A percentile compares a stretch with the other conserved stretches of the same genome.
Evolutionary conservation across 306 rosid genomes (phyloP).

Genomic region (Canavalia gladiata): DNA sequence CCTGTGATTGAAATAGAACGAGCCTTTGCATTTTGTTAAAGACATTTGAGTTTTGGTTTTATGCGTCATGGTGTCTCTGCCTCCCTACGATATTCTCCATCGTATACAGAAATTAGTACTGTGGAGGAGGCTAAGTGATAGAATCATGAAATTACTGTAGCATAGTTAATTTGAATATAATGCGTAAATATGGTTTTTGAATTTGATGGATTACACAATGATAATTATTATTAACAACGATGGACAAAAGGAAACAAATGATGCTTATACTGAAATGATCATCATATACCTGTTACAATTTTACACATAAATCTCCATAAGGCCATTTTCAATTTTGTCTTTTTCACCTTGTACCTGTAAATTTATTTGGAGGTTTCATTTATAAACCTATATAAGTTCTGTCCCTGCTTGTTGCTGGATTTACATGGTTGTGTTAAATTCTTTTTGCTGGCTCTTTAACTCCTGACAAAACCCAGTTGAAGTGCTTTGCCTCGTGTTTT

Average conservation of each 20-base stretch:
- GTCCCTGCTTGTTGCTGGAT: constrained; percentile 21
- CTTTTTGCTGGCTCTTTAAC: neutral
- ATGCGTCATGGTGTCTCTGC: constrained; percentile 27
- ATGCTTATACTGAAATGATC: constrained; percentile 20
- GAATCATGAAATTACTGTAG: constrained; percentile 1
- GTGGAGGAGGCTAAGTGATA: constrained; percentile 35
- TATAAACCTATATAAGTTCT: neutral
- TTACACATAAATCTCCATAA: neutral
- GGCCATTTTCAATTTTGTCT: neutral
- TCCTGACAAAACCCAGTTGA: neutral
- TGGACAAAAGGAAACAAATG: constrained; percentile 6
- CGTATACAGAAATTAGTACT: neutral
- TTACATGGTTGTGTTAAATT: constrained; percentile 21
- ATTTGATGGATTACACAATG: neutral
- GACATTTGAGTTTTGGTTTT: constrained; percentile 17
- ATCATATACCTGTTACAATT: constrained; percentile 25
- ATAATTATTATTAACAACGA: constrained; percentile 3
- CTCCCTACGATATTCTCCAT: constrained; percentile 24
- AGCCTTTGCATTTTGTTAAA: neutral
- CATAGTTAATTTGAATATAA: neutral
- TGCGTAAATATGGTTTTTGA: constrained; percentile 5
- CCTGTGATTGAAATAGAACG: constrained; percentile 28
- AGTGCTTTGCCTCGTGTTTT: constrained; percentile 1
- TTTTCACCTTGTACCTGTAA: neutral
- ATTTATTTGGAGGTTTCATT: constrained; percentile 10